A percentile compares a stretch with the other conserved stretches of the same genome.
Evolutionary conservation across 306 rosid species (phyloP).

Genomic region (Astragalus membranaceus): DNA sequence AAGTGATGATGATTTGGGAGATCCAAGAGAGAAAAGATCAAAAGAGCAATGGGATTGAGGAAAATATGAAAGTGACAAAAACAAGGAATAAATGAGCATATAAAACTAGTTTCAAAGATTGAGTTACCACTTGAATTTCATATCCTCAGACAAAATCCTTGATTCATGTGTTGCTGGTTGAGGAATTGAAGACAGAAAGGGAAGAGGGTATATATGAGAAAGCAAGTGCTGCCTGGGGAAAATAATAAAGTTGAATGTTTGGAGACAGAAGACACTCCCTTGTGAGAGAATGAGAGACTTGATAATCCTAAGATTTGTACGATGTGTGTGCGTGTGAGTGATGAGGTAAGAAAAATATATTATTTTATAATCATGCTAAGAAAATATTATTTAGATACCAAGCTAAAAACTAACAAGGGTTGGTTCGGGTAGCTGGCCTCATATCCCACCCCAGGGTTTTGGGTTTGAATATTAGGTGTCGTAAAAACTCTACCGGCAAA

Average conservation of each 20-base stretch:
- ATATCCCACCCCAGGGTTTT: too few relatives aligned
- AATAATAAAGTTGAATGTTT: slow-evolving; percentile 28
- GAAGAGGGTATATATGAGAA: slow-evolving; percentile 15
- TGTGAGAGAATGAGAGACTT: slow-evolving; percentile 25
- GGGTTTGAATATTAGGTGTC: too few relatives aligned
- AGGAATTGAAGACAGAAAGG: slow-evolving; percentile 28
- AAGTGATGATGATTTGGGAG: slow-evolving; percentile 18
- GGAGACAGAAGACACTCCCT: slow-evolving; percentile 33
- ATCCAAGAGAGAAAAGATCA: slow-evolving; percentile 31
- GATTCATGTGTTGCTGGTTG: slow-evolving; percentile 27
- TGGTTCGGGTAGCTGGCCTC: too few relatives aligned
- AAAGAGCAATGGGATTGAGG: slow-evolving; percentile 34
- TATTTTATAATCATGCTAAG: too few relatives aligned
- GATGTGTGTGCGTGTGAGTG: background rate
- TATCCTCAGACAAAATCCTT: slow-evolving; percentile 29
- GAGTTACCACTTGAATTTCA: slow-evolving; percentile 29
- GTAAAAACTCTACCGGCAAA: too few relatives aligned
- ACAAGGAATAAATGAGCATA: slow-evolving; percentile 24
- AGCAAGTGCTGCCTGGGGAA: slow-evolving; percentile 10
- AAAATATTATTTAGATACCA: too few relatives aligned
- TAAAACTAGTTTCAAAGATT: slow-evolving; percentile 34
- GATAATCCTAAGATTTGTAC: slow-evolving; percentile 9
- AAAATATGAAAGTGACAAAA: slow-evolving; percentile 24
- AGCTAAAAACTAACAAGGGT: too few relatives aligned
- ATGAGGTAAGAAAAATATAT: too few relatives aligned